Percentiles rank a stretch among this genome's conserved stretches.
Evolutionary conservation across 1,284 basidiomycete species (phyloP).

Genomic region (Trichosporon inkin): DNA sequence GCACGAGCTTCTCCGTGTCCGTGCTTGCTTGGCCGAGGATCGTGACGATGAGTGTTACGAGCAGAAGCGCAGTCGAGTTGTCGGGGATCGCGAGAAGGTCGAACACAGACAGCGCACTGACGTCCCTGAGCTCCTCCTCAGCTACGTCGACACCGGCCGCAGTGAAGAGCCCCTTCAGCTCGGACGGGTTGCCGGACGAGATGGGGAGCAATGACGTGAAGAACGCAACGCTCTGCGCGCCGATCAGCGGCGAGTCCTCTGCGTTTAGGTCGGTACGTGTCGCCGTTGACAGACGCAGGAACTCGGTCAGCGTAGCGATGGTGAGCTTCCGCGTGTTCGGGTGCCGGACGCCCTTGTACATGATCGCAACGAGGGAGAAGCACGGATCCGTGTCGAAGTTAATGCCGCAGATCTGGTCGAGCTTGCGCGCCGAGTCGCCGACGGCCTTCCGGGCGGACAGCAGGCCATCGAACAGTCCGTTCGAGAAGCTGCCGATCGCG

Average conservation of each 20-base stretch:
- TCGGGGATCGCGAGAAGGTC: constrained; percentile 53
- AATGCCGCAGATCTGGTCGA: constrained; percentile 68
- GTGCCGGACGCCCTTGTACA: constrained; percentile 80
- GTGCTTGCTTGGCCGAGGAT: constrained; percentile 72
- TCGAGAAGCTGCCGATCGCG: constrained; percentile 53
- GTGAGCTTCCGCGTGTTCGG: constrained; percentile 56
- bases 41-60: constrained; percentile 68
- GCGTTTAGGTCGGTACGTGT: constrained; percentile 46
- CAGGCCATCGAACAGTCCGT: constrained; percentile 55
- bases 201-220: constrained; percentile 74
- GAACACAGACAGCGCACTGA: constrained; percentile 56
- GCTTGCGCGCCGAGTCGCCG: constrained; percentile 65
- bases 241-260: constrained; percentile 48
- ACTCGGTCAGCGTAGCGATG: constrained; percentile 31
- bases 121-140: constrained; percentile 53
- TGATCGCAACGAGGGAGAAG: constrained; percentile 71
- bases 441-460: constrained; percentile 63
- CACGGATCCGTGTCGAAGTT: constrained; percentile 76
- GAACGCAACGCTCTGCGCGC: constrained; percentile 66
- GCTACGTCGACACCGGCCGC: constrained; percentile 59
- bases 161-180: constrained; percentile 58
- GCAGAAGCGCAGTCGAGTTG: constrained; percentile 63
- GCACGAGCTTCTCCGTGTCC: constrained; percentile 72
- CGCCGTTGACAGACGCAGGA: constrained; percentile 57
- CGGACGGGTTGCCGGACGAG: constrained; percentile 57